Percentiles rank a stretch among this genome's conserved stretches.
These are phyloP conservation scores for Coniochaeta ligniaria DNA, from an alignment of 2,329 filamentous ascomycete species.

Conservation along the genomic window DNA sequence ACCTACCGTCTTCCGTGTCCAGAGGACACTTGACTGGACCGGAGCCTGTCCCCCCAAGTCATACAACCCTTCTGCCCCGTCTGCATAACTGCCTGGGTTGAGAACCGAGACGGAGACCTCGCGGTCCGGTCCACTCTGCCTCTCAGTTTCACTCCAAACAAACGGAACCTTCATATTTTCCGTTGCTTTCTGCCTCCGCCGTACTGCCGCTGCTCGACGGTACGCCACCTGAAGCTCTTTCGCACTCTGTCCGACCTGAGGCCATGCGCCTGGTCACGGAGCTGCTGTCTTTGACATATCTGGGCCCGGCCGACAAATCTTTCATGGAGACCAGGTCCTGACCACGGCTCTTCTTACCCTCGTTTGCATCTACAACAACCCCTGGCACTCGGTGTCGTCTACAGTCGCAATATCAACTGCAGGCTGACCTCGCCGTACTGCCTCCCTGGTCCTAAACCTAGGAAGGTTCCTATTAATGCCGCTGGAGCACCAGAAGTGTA, in stretches of 20 bases:
- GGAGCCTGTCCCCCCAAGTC: not conserved
- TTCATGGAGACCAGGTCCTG: not conserved
- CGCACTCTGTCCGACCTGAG: not conserved
- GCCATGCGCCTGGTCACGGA: conserved; percentile 1
- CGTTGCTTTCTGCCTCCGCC: not conserved
- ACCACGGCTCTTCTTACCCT: not conserved
- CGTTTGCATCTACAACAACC: not conserved
- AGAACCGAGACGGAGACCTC: not conserved
- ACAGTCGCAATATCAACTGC: not conserved
- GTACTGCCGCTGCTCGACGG: not conserved
- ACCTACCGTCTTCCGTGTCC: not conserved
- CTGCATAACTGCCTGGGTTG: not conserved
- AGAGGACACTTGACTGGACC: not conserved
- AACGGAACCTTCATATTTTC: not conserved
- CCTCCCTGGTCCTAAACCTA: not conserved
- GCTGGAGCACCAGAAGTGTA: conserved; percentile 4
- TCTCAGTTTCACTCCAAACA: not conserved
- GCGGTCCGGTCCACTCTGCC: not conserved
- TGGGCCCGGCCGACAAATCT: not conserved
- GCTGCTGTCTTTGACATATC: not conserved
- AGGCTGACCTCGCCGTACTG: not conserved
- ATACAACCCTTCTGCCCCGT: not conserved
- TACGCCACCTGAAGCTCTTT: not conserved
- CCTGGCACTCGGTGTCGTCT: not conserved
- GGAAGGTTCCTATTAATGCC: conserved; percentile 4